Evolutionary conservation across 179 eudicot species (phyloP), one percentile per base, ranked within the genome.

Genomic region (Amaranthus tricolor): DNA sequence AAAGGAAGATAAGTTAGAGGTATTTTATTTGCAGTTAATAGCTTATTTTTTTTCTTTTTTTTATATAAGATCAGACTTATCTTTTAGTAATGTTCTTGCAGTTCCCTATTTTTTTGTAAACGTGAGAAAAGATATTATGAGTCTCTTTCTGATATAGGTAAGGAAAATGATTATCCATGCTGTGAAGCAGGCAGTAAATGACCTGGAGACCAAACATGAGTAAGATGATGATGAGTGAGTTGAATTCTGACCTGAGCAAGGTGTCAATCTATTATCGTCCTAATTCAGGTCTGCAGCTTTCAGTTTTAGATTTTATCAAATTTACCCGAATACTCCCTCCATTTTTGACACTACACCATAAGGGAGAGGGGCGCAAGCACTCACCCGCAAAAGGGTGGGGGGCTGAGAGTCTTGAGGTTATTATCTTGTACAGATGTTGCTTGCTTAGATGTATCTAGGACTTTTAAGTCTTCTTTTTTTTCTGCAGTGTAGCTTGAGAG

Each of bases 1-100:
- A 17, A 89, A 87, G 77, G 91, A 89, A 76, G 92, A 90, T 66
- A 89, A 89, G 60, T 83, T 88, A 54, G 91, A 86, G 94, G 94
- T 89, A 79, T 15, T 13, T 16, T 43, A n/a, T 74, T 12, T 54
- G 66, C 55, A 9, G 12, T 19, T 13, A 12, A 20, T 19, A 54
- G 40, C 40, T 2, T 31, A 0, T 24, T 24, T 24, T 31, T 31
- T 31, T 31, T 31, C 40, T 31, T 31, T 31, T 31, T 31, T 31
- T 2, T 31, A 4, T 31, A 2, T 31, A 31, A 31, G 40, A 31
- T 31, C 40, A 31, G 16, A 9, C 59, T 50, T 57, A 13, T 55
- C 15, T 54, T 65, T 16, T 40, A 13, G 13, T 53, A 53, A 74
- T n/a, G 40, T 31, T 17, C 13, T 53, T 70, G 67, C 21, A 52